Evolutionary conservation across 2,329 filamentous ascomycete genomes (phyloP).

Genomic region (Colletotrichum plurivorum): DNA sequence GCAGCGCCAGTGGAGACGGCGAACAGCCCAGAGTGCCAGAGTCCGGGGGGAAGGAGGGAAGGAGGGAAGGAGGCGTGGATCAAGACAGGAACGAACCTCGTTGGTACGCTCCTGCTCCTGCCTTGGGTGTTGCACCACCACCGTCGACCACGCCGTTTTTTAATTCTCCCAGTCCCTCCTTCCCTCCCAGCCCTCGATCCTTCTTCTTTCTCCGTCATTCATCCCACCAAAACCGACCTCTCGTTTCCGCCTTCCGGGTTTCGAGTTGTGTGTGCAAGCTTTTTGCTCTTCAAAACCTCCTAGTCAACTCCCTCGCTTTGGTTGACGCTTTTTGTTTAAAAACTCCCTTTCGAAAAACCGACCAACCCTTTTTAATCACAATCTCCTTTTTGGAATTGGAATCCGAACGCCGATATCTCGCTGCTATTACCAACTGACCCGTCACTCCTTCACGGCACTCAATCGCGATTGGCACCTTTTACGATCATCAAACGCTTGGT

Average conservation of each 20-base stretch:
- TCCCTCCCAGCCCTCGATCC: conserved; percentile 17
- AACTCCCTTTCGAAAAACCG: conserved; percentile 31
- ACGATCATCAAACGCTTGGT: conserved; percentile 34
- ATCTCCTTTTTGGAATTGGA: conserved; percentile 32
- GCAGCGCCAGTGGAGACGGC: conserved; percentile 11
- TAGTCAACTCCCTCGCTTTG: conserved; percentile 41
- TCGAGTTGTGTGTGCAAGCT: conserved; percentile 29
- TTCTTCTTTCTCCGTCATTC: conserved; percentile 28
- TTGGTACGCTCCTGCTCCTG: background rate
- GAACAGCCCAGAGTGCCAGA: background rate
- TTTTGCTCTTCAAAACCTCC: conserved; percentile 26
- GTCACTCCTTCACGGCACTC: conserved; percentile 25
- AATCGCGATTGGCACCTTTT: conserved; percentile 34
- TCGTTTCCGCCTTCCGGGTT: conserved; percentile 31
- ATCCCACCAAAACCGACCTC: conserved; percentile 26
- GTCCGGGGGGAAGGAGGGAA: conserved; percentile 15
- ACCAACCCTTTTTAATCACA: conserved; percentile 40
- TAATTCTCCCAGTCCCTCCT: conserved; percentile 37
- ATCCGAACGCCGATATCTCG: conserved; percentile 3
- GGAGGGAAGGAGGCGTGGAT: background rate
- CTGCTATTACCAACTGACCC: conserved; percentile 3
- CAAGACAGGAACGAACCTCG: conserved; percentile 2
- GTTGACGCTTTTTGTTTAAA: conserved; percentile 32
- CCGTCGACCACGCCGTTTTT: conserved; percentile 38
- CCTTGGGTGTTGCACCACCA: conserved; percentile 23